These are phyloP conservation scores for Rhypophila decipiens DNA, from an alignment of 495 filamentous ascomycete genomes.

Conservation along the genomic window DNA sequence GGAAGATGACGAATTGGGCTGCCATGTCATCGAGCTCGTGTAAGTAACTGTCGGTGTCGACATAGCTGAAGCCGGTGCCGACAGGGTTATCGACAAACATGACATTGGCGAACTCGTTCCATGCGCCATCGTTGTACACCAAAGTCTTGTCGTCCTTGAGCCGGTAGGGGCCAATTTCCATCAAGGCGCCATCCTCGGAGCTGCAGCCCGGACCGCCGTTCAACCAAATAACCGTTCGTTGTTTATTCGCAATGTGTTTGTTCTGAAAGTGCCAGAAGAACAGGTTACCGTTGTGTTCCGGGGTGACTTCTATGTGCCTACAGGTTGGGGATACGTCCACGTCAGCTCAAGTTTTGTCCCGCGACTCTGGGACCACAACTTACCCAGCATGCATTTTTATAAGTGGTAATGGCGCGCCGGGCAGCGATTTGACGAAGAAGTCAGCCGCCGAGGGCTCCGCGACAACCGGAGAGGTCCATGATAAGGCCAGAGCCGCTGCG, in stretches of 20 bases:
- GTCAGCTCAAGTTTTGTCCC: slow-evolving; percentile 14
- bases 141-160: slow-evolving; percentile 68
- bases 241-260: slow-evolving; percentile 84
- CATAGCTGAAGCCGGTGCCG: slow-evolving; percentile 93
- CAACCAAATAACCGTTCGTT: slow-evolving; percentile 92
- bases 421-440: slow-evolving; percentile 80
- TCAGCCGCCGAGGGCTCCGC: slow-evolving; percentile 59
- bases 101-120: slow-evolving; percentile 95
- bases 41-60: slow-evolving; percentile 76
- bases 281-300: slow-evolving; percentile 78
- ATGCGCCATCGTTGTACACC: slow-evolving; percentile 80
- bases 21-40: slow-evolving; percentile 86
- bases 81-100: slow-evolving; percentile 97
- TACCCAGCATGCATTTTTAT: slow-evolving; percentile 98
- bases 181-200: slow-evolving; percentile 92
- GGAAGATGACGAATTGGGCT: slow-evolving; percentile 74
- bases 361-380: slow-evolving; percentile 25
- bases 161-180: slow-evolving; percentile 95
- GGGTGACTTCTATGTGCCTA: slow-evolving; percentile 86
- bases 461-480: slow-evolving; percentile 24
- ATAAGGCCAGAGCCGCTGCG: slow-evolving; percentile 28
- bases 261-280: slow-evolving; percentile 99
- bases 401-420: slow-evolving; percentile 75
- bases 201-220: slow-evolving; percentile 96
- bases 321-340: neutral